Evolutionary conservation across 805 yeast species (phyloP), one percentile per base, ranked within the genome.

Genomic region (Lipomyces mesembrius): DNA sequence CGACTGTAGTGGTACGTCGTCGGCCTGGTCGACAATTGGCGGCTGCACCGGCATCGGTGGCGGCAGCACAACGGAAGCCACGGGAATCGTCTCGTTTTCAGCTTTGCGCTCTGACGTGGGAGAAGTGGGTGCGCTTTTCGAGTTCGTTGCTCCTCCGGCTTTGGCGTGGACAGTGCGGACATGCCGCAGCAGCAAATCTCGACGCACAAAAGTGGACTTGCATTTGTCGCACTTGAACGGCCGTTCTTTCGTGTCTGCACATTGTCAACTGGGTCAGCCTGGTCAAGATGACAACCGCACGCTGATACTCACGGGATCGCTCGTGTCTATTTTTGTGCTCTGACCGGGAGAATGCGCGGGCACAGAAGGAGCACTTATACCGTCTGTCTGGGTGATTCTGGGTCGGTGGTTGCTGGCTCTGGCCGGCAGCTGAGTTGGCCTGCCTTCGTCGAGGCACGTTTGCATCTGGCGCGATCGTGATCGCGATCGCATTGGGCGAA

Each of bases 261-360:
- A 60, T 11, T 34, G 43, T 53, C 29, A 20, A n/a, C 8, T 7
- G 51, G 32, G 32, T 29, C 32, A 29, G 32, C 32, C 32, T 9
- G 12, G 39, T 17, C 34, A 5, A 29, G 25, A 57, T n/a, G 12
- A 17, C 37, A 39, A 29, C 32, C 5, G 14, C 34, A 64, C 11
- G 4, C 32, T 20, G 37, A 8, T 11, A 68, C 72, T 6, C 59
- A 69, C 72, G 95, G 0, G 92, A 87, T 34, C 93, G 79, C 76
- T 90, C 94, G 73, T 90, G 95, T 59, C 95, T 83, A 54, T 88
- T 85, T 72, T 88, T 84, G 76, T 90, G 95, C 75, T 90, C 95
- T 11, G 90, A 85, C 61, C 95, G 79, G n/a, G 92, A 86, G 74
- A 90, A 90, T 6, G 91, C 88, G 69, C 93, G 81, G 39, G 92